Evolutionary conservation across 257 asterid genomes (phyloP), one percentile per base, ranked within the genome.

Genomic region (Gentiana dahurica): DNA sequence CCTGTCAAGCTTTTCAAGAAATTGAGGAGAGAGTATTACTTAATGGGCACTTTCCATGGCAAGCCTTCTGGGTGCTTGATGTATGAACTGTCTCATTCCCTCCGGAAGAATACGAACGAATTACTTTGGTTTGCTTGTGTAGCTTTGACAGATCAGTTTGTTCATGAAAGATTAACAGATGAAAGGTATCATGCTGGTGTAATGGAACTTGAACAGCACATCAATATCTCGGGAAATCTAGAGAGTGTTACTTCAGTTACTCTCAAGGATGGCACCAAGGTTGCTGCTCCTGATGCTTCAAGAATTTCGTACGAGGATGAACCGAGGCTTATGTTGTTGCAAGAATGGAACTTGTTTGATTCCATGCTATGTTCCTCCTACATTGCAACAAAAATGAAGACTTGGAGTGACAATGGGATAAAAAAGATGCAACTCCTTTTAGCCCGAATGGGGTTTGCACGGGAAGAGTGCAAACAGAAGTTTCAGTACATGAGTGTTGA

Each of bases 331-430:
- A 92, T 92, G 97, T 64, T 92, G 61, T 63, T 92, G 68, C 99
- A 92, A 73, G 97, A 86, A 58, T 92, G 99, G 99, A 88, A 92
- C 77, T 73, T 92, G 84, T 92, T 85, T 39, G 99, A 92, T 64
- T 92, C 99, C 0, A 88, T 92, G 99, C 57, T 89, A 39, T 92
- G 96, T 66, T 92, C 96, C 3, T 89, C 97, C 55, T 92, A 89
- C 51, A 75, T 89, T 46, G 96, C 99, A 6, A 89, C 99, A 54
- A 89, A 92, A 56, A 62, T 92, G 56, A 92, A 88, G 75, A 89
- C 99, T 1, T 92, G 97, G 99, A 92, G 92, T 63, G 97, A 85
- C 74, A 86, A 81, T 37, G 97, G 99, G 60, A 63, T 88, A 66
- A 88, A 80, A 70, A 85, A 78, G 71, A 84, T 86, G 97, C 93